Conservation (phyloP, 345 rosid genomes). For the Hibiscus tridactylites region DNA sequence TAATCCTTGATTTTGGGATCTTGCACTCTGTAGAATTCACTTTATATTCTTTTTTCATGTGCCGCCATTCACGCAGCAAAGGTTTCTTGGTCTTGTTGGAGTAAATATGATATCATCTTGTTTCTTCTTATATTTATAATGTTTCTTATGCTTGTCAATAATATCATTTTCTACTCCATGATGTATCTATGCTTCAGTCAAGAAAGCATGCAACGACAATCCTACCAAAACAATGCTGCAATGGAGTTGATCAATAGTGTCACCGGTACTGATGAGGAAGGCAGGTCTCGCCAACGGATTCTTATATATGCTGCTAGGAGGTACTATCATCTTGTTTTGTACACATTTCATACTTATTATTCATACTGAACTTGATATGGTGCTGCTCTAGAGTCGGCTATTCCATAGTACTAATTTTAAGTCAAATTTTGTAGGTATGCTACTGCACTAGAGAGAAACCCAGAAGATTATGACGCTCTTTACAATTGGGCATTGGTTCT, state of each 20-base stretch:
- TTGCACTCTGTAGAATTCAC: background rate
- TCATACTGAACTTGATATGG: background rate
- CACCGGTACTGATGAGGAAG: slow-evolving; percentile 84
- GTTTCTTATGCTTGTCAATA: background rate
- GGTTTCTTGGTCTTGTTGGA: background rate
- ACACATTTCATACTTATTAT: background rate
- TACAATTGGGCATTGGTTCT: slow-evolving; percentile 99
- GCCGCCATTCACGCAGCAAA: background rate
- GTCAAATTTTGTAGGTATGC: slow-evolving; percentile 62
- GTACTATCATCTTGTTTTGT: slow-evolving; percentile 26
- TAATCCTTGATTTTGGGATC: background rate
- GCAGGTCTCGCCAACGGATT: slow-evolving; percentile 93
- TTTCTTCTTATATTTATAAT: background rate
- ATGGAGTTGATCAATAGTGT: slow-evolving; percentile 87
- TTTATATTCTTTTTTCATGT: background rate
- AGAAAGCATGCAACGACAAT: slow-evolving; percentile 45
- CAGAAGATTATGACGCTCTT: slow-evolving; percentile 92
- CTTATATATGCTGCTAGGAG: slow-evolving; percentile 95
- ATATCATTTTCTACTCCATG: background rate
- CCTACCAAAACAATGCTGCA: slow-evolving; percentile 67
- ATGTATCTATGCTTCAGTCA: slow-evolving; percentile 38
- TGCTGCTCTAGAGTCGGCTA: background rate
- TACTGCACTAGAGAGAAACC: slow-evolving; percentile 74
- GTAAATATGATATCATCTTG: background rate
- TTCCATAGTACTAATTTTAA: slow-evolving; percentile 1